A percentile compares a stretch with the other conserved stretches of the same genome.
phyloP scores from a whole-genome alignment of 2,329 filamentous ascomycete genomes.

The Helotiales sp. region DNA sequence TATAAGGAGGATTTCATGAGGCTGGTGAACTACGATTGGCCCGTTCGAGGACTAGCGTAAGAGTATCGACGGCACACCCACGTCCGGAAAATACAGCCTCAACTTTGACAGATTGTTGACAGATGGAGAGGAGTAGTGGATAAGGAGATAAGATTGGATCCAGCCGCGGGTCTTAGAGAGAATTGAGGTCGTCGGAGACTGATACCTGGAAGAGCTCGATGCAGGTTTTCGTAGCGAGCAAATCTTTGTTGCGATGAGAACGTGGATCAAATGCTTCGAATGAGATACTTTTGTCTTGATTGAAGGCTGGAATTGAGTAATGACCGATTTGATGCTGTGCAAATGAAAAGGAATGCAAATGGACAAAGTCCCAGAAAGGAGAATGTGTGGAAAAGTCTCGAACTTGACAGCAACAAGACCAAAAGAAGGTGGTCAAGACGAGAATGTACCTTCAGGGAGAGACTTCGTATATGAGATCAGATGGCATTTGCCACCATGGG shows the following conservation, averaged over 20 bases:
- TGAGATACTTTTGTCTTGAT: not conserved
- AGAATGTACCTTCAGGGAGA: not conserved
- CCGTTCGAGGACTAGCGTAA: not conserved
- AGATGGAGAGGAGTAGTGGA: not conserved
- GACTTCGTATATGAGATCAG: not conserved
- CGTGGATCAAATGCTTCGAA: not conserved
- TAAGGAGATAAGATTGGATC: not conserved
- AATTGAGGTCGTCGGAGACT: conserved; percentile 1
- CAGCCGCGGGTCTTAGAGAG: not conserved
- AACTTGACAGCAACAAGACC: not conserved
- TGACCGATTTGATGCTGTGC: not conserved
- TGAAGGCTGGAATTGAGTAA: not conserved
- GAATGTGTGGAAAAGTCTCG: not conserved
- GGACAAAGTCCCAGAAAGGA: not conserved
- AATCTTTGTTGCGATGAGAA: not conserved
- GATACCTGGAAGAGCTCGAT: not conserved
- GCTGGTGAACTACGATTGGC: not conserved
- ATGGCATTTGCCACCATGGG: not conserved
- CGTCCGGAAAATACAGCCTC: not conserved
- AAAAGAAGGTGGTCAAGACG: not conserved
- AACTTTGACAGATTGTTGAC: not conserved
- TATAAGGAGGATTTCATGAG: not conserved
- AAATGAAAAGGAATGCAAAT: not conserved
- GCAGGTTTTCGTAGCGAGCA: not conserved
- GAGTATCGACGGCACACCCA: not conserved